These are phyloP conservation scores for Gracilariopsis chorda DNA, from an alignment of 23 red algal genomes.

Conservation along the genomic window DNA sequence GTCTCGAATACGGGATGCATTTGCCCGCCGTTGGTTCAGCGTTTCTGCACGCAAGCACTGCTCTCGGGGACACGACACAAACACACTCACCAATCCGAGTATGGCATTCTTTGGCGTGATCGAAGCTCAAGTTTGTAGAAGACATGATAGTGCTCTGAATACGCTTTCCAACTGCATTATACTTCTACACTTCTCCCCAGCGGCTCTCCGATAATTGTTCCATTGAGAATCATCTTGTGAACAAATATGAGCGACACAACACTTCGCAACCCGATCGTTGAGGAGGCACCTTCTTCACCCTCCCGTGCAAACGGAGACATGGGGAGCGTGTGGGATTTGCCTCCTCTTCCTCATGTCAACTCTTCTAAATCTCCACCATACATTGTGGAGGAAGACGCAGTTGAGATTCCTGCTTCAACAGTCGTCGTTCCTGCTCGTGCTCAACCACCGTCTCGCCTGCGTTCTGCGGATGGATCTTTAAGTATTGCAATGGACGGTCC, in stretches of 20 bases:
- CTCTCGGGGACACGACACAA: too few relatives aligned
- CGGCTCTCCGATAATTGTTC: too few relatives aligned
- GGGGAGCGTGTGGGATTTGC: constrained; percentile 42
- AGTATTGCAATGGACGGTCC: constrained; percentile 68
- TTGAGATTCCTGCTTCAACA: constrained; percentile 16
- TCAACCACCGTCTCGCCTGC: constrained; percentile 1
- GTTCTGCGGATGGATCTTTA: constrained; percentile 36
- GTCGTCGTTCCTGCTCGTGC: constrained; percentile 20
- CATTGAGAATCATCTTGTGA: too few relatives aligned
- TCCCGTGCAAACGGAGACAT: neutral
- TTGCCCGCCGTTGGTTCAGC: too few relatives aligned
- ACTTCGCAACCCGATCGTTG: constrained; percentile 35
- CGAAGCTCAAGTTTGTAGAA: too few relatives aligned
- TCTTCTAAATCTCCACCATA: constrained; percentile 30
- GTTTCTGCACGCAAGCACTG: too few relatives aligned
- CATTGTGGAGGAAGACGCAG: constrained; percentile 39
- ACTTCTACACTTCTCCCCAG: too few relatives aligned
- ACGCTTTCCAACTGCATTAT: too few relatives aligned
- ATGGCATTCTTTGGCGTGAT: too few relatives aligned
- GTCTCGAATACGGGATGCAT: too few relatives aligned
- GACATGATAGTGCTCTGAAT: too few relatives aligned
- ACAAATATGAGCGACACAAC: constrained; percentile 48
- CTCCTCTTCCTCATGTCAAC: constrained; percentile 26
- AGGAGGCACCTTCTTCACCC: constrained; percentile 45
- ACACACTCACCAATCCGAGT: too few relatives aligned